Percentiles rank a stretch among this genome's conserved stretches.
Evolutionary conservation across 306 rosid species (phyloP).

Genomic region (Vigna radiata): DNA sequence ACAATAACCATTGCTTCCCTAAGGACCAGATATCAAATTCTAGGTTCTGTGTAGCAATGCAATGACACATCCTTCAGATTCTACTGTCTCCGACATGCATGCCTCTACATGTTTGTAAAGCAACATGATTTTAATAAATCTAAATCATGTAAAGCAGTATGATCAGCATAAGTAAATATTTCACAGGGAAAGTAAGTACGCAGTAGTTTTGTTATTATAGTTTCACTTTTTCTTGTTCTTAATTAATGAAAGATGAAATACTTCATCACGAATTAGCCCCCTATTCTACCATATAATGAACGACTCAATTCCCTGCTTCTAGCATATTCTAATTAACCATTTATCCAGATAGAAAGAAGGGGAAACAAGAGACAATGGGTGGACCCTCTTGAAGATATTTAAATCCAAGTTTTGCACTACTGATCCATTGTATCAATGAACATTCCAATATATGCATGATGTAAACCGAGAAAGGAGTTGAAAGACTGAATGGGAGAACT

Average conservation of each 20-base stretch:
- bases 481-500: slow-evolving; percentile 16
- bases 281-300: neutral
- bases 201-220: neutral
- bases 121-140: neutral
- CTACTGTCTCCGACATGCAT: slow-evolving; percentile 29
- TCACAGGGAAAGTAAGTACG: neutral
- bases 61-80: slow-evolving; percentile 25
- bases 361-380: neutral
- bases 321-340: slow-evolving; percentile 6
- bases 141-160: neutral
- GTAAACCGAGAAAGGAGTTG: slow-evolving; percentile 2
- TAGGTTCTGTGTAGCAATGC: slow-evolving; percentile 32
- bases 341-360: neutral
- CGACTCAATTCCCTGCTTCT: neutral
- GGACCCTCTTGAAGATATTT: neutral
- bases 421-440: neutral
- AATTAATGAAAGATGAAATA: neutral
- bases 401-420: neutral
- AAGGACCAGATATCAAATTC: slow-evolving; percentile 35
- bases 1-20: slow-evolving; percentile 33
- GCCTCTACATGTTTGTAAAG: neutral
- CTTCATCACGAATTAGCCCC: neutral
- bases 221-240: neutral
- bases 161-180: neutral
- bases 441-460: neutral